Conservation (phyloP, 768 basidiomycete species). For the Austroboletus festivus region DNA sequence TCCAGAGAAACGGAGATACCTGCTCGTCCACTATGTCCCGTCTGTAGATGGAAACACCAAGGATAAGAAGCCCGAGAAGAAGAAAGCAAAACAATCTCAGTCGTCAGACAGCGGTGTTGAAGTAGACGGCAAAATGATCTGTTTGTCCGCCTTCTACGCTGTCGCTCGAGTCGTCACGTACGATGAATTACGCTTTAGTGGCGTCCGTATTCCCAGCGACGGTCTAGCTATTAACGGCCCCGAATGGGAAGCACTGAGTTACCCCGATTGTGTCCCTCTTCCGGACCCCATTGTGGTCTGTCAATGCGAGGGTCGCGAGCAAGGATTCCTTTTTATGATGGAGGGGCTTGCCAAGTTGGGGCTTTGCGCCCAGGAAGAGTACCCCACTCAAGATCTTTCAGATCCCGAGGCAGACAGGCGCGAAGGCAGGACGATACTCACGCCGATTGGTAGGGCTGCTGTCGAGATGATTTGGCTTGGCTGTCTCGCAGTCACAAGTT, state of each 20-base stretch:
- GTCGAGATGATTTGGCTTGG: conserved; percentile 57
- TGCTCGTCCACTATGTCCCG: conserved; percentile 79
- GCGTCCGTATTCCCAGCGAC: conserved; percentile 68
- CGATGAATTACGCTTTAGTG: conserved; percentile 67
- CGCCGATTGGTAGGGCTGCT: conserved; percentile 46
- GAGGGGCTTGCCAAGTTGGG: conserved; percentile 78
- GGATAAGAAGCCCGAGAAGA: conserved; percentile 29
- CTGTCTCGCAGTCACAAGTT: conserved; percentile 48
- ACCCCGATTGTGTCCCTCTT: conserved; percentile 24
- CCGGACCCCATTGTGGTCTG: conserved; percentile 49
- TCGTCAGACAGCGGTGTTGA: conserved; percentile 27
- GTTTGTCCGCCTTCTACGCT: conserved; percentile 65
- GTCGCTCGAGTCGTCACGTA: conserved; percentile 72
- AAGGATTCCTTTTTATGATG: conserved; percentile 75
- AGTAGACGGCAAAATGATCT: conserved; percentile 44
- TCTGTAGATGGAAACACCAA: conserved; percentile 26
- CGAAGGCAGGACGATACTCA: conserved; percentile 42
- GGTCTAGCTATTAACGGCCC: conserved; percentile 68
- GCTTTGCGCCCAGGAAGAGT: conserved; percentile 42
- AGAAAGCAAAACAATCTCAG: conserved; percentile 29
- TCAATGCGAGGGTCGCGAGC: conserved; percentile 56
- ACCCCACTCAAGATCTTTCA: conserved; percentile 3
- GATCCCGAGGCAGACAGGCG: conserved; percentile 42
- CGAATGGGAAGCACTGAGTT: conserved; percentile 47
- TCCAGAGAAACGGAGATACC: conserved; percentile 57